These are phyloP conservation scores for Plasmodium vivax DNA, from an alignment of 169 alveolate species.

Conservation along the genomic window DNA sequence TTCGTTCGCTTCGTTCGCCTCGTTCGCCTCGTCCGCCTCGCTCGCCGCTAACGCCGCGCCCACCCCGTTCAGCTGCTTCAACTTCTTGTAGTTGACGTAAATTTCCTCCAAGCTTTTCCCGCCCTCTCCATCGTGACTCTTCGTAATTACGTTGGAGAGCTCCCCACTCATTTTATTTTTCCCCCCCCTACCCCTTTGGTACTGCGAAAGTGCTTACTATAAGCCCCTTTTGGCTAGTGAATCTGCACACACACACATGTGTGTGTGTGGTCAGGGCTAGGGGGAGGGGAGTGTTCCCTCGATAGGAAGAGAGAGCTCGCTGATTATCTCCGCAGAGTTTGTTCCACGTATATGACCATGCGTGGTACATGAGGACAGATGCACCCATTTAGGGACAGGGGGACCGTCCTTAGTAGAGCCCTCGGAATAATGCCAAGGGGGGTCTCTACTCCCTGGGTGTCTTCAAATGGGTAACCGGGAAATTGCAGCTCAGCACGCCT, in stretches of 20 bases:
- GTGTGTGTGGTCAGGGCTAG: background rate
- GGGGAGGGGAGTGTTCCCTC: background rate
- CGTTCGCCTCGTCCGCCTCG: background rate
- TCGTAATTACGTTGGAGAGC: conserved; percentile 9
- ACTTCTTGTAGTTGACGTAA: conserved; percentile 25
- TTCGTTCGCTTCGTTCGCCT: background rate
- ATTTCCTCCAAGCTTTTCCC: conserved; percentile 34
- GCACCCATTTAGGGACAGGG: background rate
- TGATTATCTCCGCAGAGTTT: background rate
- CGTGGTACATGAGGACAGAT: background rate
- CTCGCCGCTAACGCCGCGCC: background rate
- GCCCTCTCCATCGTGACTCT: conserved; percentile 38
- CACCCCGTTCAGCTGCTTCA: background rate
- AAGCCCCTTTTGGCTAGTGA: background rate
- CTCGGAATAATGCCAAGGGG: background rate
- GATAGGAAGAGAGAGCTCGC: background rate
- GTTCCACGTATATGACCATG: background rate
- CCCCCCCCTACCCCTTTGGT: background rate
- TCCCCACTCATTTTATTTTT: conserved; percentile 31
- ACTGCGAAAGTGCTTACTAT: background rate
- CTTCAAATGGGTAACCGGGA: background rate
- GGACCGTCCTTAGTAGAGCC: background rate
- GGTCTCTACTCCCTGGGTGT: background rate
- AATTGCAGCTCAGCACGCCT: background rate
- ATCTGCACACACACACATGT: background rate